Percentiles rank a stretch among this genome's conserved stretches.
These are phyloP conservation scores for Penicillium pulvis DNA, from an alignment of 495 filamentous ascomycete genomes.

Conservation along the genomic window DNA sequence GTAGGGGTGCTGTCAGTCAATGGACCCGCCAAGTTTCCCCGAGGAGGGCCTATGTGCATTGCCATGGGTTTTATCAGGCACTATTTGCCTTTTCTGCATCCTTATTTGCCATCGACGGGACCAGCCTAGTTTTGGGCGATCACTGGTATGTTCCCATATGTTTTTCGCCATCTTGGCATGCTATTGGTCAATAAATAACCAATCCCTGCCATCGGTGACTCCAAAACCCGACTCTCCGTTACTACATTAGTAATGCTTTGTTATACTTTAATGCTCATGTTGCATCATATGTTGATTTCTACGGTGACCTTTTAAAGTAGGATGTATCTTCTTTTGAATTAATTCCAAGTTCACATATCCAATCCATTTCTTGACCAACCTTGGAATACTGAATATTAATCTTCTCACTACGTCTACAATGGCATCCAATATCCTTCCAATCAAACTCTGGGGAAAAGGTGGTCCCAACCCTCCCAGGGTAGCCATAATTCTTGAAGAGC, in stretches of 20 bases:
- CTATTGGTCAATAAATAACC: too few species aligned
- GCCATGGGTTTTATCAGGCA: too few species aligned
- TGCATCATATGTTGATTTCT: neutral
- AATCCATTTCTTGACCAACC: too few species aligned
- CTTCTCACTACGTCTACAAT: neutral
- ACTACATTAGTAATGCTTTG: neutral
- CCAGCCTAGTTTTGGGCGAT: too few species aligned
- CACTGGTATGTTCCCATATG: too few species aligned
- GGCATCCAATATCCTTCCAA: neutral
- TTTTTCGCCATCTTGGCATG: too few species aligned
- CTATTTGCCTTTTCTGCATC: too few species aligned
- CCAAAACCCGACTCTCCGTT: neutral
- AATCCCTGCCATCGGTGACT: neutral
- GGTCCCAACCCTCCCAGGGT: conserved; percentile 63
- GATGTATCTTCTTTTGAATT: neutral
- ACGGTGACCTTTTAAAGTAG: neutral
- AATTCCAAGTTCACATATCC: neutral
- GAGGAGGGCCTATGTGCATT: too few species aligned
- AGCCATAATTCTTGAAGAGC: conserved; percentile 58
- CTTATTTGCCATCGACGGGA: too few species aligned
- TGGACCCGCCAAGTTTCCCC: too few species aligned
- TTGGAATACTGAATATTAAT: too few species aligned
- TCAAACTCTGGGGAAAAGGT: conserved; percentile 2
- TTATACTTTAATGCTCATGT: neutral
- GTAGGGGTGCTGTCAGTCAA: too few species aligned